Percentiles rank a stretch among this genome's conserved stretches.
phyloP scores from a whole-genome alignment of 345 rosid genomes.

The Eutrema heterophyllum region DNA sequence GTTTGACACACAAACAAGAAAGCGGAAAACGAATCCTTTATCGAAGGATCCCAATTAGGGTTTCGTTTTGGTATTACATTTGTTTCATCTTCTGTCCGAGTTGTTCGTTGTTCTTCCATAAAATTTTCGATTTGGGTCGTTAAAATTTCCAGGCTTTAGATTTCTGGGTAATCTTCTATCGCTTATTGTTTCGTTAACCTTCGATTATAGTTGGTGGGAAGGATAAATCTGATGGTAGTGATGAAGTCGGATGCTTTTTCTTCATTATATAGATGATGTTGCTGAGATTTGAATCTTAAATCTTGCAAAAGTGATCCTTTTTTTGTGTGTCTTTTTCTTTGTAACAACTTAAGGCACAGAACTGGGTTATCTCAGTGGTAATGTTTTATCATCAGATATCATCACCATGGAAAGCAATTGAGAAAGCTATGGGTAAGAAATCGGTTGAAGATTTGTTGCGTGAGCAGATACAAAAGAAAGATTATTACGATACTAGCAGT shows the following conservation, averaged over 20 bases:
- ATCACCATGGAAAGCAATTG: constrained; percentile 47
- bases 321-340: not conserved
- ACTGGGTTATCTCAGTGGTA: not conserved
- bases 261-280: not conserved
- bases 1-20: not conserved
- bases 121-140: not conserved
- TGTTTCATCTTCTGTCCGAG: not conserved
- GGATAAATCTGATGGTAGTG: constrained; percentile 39
- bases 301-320: not conserved
- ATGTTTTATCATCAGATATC: constrained; percentile 34
- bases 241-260: constrained; percentile 31
- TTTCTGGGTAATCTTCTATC: not conserved
- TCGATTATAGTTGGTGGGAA: constrained; percentile 41
- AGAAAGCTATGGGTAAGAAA: too few relatives aligned
- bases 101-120: not conserved
- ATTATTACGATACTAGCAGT: constrained; percentile 35
- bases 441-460: constrained; percentile 49
- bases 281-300: not conserved
- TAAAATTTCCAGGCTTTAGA: not conserved
- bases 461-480: constrained; percentile 48
- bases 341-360: not conserved
- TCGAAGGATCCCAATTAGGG: constrained; percentile 17
- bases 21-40: not conserved
- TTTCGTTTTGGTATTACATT: constrained; percentile 8
- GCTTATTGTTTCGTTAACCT: not conserved